Evolutionary conservation across 352 stramenopile species (phyloP).

Genomic region (Pythium pyrilobum): DNA sequence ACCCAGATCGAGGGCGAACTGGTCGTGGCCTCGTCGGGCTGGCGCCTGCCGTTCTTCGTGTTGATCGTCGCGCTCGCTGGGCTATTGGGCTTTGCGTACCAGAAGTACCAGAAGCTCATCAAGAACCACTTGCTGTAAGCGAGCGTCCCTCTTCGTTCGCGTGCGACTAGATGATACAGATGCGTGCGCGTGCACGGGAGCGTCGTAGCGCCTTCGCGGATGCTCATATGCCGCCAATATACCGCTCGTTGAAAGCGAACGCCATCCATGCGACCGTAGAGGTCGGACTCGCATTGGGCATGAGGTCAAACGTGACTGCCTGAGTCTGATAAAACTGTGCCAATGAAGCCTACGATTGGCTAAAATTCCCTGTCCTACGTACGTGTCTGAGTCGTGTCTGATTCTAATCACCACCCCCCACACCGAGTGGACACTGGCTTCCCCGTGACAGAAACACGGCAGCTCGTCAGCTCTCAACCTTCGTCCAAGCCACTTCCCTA

Average conservation of each 20-base stretch:
- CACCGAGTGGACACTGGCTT: constrained; percentile 1
- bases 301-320: too few species aligned
- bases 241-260: too few species aligned
- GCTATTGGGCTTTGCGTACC: constrained; percentile 60
- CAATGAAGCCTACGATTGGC: neutral
- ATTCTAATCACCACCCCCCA: neutral
- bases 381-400: neutral
- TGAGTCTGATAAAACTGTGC: constrained; percentile 4
- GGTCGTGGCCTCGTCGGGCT: constrained; percentile 52
- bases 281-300: too few species aligned
- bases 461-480: neutral
- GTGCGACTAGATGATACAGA: neutral
- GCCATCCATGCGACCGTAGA: too few species aligned
- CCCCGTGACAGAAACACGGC: constrained; percentile 2
- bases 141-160: neutral
- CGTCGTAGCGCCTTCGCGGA: too few species aligned
- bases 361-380: too few species aligned
- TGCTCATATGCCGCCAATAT: too few species aligned
- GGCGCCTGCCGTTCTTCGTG: constrained; percentile 78
- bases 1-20: constrained; percentile 65
- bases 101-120: constrained; percentile 84
- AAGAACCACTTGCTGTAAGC: constrained; percentile 80
- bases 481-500: neutral
- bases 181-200: too few species aligned
- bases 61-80: constrained; percentile 57